Conservation (phyloP, 768 basidiomycete genomes). For the Strobilomyces dryophilus region DNA sequence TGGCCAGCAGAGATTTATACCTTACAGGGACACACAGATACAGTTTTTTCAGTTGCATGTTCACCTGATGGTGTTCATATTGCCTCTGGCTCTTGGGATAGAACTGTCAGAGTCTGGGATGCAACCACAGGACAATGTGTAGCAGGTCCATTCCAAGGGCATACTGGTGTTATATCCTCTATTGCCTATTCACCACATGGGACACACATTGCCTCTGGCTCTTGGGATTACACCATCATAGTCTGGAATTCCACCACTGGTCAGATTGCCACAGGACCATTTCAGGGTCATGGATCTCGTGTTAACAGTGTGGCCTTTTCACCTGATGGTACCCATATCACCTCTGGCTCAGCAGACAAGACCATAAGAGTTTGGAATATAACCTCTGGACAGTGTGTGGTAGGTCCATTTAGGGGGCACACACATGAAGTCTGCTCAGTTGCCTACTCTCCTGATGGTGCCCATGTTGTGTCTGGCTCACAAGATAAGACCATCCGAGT, state of each 20-base stretch:
- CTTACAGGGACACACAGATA: background rate
- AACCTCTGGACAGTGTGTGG: background rate
- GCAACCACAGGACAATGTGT: background rate
- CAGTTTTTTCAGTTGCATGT: background rate
- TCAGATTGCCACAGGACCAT: background rate
- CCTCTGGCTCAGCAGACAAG: background rate
- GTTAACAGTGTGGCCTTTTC: background rate
- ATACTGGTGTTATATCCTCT: background rate
- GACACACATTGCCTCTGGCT: background rate
- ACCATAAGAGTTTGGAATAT: background rate
- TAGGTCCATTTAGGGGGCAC: background rate
- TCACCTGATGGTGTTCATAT: background rate
- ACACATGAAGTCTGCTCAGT: background rate
- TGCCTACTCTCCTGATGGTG: background rate
- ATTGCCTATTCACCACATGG: background rate
- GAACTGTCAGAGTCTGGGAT: background rate
- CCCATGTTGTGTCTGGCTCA: background rate
- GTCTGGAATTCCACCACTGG: background rate
- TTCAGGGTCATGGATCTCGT: background rate
- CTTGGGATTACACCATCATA: background rate
- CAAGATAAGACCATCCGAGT: background rate
- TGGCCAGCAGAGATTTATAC: background rate
- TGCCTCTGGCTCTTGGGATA: background rate
- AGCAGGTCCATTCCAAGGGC: background rate
- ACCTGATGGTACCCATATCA: background rate